Evolutionary conservation across 1,284 basidiomycete species (phyloP), one percentile per base, ranked within the genome.

Genomic region (Naganishia liquefaciens): DNA sequence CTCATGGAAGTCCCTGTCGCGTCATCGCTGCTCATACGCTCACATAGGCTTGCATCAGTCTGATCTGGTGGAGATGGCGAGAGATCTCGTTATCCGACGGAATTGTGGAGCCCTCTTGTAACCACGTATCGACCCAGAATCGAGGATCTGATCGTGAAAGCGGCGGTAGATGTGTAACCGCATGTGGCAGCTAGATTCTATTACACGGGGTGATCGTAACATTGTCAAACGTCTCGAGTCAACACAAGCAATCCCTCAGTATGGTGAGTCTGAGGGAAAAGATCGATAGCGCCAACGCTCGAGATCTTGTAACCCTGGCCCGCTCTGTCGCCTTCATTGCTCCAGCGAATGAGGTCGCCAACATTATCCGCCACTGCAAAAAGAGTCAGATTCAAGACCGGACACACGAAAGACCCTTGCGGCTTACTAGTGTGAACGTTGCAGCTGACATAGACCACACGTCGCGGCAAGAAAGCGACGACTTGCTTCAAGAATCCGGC

Each of bases 221-320:
- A 10, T 37, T 37, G 10, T 37, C 33, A 67, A 13, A 57, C 54
- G 10, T 58, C 67, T 43, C 67, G 57, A 17, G 53, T 63, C 49
- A 68, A 63, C 19, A 68, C 67, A 33, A 60, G 55, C 47, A 68
- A 33, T 33, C 67, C 67, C 21, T 68, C 67, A 9, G 67, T 64
- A 79, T 92, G 91, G 63, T 90, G 87, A n/a, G 91, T 93, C 81
- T 95, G 91, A 10, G 93, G 91, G 81, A 96, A 96, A 54, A 96
- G 77, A 80, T 96, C 93, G 69, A 94, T 91, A 23, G 92, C 93
- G 68, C 89, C 80, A 70, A 95, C 73, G 73, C 86, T 90, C 79
- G 92, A 88, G 70, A 95, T 72, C 63, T 82, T 81, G 57, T 79
- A 79, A n/a, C 71, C 70, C 47, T 71, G 71, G 52, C 82, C 83